Conservation (phyloP, 306 rosid genomes). For the Coriaria nepalensis region DNA sequence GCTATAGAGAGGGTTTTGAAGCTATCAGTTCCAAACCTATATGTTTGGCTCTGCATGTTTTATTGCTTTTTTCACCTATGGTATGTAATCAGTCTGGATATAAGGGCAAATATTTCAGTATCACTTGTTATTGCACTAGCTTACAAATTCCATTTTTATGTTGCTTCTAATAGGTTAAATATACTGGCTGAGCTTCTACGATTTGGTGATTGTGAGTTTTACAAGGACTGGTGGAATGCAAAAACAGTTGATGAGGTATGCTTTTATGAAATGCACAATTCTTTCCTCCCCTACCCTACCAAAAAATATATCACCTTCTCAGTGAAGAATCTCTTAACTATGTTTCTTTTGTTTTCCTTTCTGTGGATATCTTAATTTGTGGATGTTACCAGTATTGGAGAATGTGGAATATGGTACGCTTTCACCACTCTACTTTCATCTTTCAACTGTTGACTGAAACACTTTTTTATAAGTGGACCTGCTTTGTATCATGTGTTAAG, state of each 20-base stretch:
- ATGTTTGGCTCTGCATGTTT: slow-evolving; percentile 99
- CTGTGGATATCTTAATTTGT: slow-evolving; percentile 20
- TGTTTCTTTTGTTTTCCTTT: slow-evolving; percentile 15
- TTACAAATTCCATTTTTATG: slow-evolving; percentile 12
- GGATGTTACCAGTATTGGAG: slow-evolving; percentile 88
- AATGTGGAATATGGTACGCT: slow-evolving; percentile 95
- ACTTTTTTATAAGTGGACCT: neutral
- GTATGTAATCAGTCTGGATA: slow-evolving; percentile 23
- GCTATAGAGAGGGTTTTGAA: slow-evolving; percentile 87
- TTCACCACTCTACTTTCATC: slow-evolving; percentile 2
- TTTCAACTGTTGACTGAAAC: neutral
- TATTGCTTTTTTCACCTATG: slow-evolving; percentile 96
- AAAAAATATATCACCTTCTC: slow-evolving; percentile 1
- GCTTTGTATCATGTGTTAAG: neutral
- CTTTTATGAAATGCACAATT: slow-evolving; percentile 12
- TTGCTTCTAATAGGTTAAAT: slow-evolving; percentile 63
- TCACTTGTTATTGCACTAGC: no score
- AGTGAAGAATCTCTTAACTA: slow-evolving; percentile 15
- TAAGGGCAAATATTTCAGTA: no score
- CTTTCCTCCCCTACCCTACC: slow-evolving; percentile 2
- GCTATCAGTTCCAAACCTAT: slow-evolving; percentile 95
- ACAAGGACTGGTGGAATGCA: slow-evolving; percentile 99
- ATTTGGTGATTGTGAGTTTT: slow-evolving; percentile 96
- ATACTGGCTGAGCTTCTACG: slow-evolving; percentile 91
- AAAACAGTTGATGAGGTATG: slow-evolving; percentile 81